phyloP scores from a whole-genome alignment of 352 stramenopile genomes.

The Pythium brachiatum region DNA sequence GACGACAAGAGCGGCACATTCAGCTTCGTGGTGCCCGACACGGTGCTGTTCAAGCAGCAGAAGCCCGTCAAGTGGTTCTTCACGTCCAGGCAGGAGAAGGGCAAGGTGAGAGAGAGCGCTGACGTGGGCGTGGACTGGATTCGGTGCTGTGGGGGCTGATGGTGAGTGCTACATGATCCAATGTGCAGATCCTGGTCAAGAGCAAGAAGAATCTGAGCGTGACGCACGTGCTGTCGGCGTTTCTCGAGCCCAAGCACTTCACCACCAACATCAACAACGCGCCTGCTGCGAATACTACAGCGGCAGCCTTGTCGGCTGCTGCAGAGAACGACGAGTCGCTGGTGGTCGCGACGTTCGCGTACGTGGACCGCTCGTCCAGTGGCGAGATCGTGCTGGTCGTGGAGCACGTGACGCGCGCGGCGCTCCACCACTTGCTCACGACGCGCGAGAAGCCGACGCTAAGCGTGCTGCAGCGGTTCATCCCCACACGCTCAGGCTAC shows the following conservation, averaged over 20 bases:
- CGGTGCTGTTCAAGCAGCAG: constrained; percentile 71
- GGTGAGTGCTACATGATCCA: neutral
- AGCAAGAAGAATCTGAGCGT: constrained; percentile 57
- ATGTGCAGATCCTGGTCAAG: constrained; percentile 53
- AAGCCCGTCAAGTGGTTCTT: constrained; percentile 72
- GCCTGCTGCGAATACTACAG: neutral
- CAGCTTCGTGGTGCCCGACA: constrained; percentile 55
- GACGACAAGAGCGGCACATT: constrained; percentile 29
- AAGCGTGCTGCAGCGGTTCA: constrained; percentile 64
- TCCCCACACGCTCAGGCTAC: constrained; percentile 66
- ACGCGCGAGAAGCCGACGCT: constrained; percentile 50
- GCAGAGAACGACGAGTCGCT: constrained; percentile 27
- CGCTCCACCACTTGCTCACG: constrained; percentile 43
- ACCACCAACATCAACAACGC: neutral
- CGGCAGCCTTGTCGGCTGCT: neutral
- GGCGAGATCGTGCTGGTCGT: constrained; percentile 48
- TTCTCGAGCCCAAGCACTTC: constrained; percentile 32
- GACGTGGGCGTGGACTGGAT: too few relatives aligned
- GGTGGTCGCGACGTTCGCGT: constrained; percentile 54
- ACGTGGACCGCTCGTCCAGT: constrained; percentile 43
- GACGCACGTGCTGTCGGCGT: constrained; percentile 46
- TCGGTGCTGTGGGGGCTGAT: too few relatives aligned
- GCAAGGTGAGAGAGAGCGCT: constrained; percentile 43
- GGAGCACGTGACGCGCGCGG: constrained; percentile 49
- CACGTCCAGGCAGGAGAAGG: constrained; percentile 66